Evolutionary conservation across 2,329 filamentous ascomycete species (phyloP), one percentile per base, ranked within the genome.

Genomic region (Mariannaea elegans): DNA sequence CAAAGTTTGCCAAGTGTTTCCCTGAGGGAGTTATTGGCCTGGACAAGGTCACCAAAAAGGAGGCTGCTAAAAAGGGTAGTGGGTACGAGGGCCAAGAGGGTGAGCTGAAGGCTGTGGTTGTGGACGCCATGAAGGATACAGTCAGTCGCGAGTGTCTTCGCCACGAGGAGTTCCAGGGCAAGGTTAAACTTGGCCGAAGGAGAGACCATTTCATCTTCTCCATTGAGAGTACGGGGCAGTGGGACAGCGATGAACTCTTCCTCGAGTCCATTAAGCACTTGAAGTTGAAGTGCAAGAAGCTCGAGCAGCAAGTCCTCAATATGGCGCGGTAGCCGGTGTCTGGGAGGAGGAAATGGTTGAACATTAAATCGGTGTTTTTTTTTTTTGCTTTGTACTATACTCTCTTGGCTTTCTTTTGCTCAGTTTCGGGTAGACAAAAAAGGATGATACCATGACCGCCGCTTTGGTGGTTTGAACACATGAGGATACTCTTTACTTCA

Each of bases 161-260:
- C 48, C 94, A 99, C 75, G 84, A 89, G 23, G 95, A 98, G 79
- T 98, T 99, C 80, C 87, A 95, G 78, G 92, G 89, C 74, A 99
- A 97, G 82, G 95, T 99, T 65, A 94, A 93, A 82, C 86, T 99
- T 29, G 95, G 95, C 41, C 85, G 96, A 54, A 82, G 93, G 70
- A 84, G 93, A 65, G 95, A 99, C 76, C 96, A 99, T 80, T 99
- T 99, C 77, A 98, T 99, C 77, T 99, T 95, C 83, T 90, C 88
- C 54, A 85, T 99, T 32, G 95, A 99, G 82, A 97, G 94, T 81
- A 90, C 93, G 0, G 96, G 95, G 6, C 95, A 99, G 80, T 97
- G 93, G 82, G 90, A 95, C 59, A 97, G 93, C 73, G 94, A 98
- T 71, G 89, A 93, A 77, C 83, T 99, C 65, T 98, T 99, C 81